Percentiles rank a stretch among this genome's conserved stretches.
phyloP scores from a whole-genome alignment of 2,329 filamentous ascomycete species.

The Sordariomycetes sp. region DNA sequence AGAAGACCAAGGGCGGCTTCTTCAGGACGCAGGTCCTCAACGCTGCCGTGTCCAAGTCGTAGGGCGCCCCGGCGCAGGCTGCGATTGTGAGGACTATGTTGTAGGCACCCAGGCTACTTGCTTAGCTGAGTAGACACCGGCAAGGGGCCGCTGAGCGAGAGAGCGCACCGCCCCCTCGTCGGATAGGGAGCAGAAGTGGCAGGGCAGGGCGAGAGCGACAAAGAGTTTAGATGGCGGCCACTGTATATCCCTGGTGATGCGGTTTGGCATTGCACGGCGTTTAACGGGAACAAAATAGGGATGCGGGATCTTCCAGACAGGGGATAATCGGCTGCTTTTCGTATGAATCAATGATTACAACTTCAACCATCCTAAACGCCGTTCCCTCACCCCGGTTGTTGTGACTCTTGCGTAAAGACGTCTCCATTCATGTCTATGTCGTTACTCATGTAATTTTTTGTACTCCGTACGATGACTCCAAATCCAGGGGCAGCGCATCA shows the following conservation, averaged over 20 bases:
- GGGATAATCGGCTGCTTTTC: constrained; percentile 2
- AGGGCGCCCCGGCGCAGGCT: too few species aligned
- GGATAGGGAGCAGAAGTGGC: not conserved
- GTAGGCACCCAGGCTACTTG: too few species aligned
- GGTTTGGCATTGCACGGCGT: constrained; percentile 12
- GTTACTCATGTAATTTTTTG: too few species aligned
- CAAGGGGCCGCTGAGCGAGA: too few species aligned
- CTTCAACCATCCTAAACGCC: too few species aligned
- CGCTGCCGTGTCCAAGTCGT: constrained; percentile 44
- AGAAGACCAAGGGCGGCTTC: constrained; percentile 97
- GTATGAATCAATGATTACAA: constrained; percentile 2
- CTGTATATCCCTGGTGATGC: constrained; percentile 7
- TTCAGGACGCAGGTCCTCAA: constrained; percentile 95
- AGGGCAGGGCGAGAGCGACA: not conserved
- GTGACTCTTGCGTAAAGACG: too few species aligned
- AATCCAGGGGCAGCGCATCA: too few species aligned
- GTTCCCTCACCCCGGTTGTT: too few species aligned
- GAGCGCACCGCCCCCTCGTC: not conserved
- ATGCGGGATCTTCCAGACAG: not conserved
- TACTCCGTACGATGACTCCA: not conserved
- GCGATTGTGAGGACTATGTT: too few species aligned
- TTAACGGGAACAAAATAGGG: constrained; percentile 5
- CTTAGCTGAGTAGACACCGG: too few species aligned
- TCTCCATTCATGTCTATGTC: too few species aligned
- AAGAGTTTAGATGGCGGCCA: not conserved